phyloP scores from a whole-genome alignment of 2,329 filamentous ascomycete species.

The Colletotrichum lupini region DNA sequence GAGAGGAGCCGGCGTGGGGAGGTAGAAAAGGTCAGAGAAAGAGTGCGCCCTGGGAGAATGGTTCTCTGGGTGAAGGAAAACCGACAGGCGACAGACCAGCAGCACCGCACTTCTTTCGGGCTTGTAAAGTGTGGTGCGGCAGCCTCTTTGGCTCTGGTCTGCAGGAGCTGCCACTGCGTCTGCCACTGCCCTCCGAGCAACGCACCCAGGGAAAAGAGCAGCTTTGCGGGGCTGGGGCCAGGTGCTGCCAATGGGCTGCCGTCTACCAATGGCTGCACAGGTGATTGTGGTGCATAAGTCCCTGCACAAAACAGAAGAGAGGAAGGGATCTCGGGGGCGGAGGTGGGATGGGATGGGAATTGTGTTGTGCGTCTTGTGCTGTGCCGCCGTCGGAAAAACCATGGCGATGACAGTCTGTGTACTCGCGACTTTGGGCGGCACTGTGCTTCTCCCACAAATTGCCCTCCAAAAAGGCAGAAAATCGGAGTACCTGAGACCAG shows the following conservation, averaged over 20 bases:
- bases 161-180: constrained; percentile 16
- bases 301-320: constrained; percentile 1
- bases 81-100: constrained; percentile 26
- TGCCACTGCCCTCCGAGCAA: constrained; percentile 12
- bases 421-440: not conserved
- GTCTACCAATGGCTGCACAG: not conserved
- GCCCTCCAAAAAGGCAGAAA: not conserved
- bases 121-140: constrained; percentile 32
- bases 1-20: constrained; percentile 31
- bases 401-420: constrained; percentile 7
- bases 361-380: constrained; percentile 4
- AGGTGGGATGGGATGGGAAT: not conserved
- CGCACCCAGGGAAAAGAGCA: constrained; percentile 9
- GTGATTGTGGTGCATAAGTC: constrained; percentile 8
- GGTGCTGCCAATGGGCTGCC: not conserved
- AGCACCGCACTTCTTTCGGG: constrained; percentile 27
- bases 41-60: constrained; percentile 32
- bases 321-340: not conserved
- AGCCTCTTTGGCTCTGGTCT: constrained; percentile 27
- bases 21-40: constrained; percentile 29
- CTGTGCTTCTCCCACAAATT: constrained; percentile 24
- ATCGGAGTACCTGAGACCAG: constrained; percentile 5
- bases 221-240: constrained; percentile 26
- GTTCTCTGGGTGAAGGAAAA: constrained; percentile 30
- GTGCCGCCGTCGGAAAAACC: constrained; percentile 25